phyloP scores from a whole-genome alignment of 1,139 yeast genomes.

The Yamadazyma atlantica region DNA sequence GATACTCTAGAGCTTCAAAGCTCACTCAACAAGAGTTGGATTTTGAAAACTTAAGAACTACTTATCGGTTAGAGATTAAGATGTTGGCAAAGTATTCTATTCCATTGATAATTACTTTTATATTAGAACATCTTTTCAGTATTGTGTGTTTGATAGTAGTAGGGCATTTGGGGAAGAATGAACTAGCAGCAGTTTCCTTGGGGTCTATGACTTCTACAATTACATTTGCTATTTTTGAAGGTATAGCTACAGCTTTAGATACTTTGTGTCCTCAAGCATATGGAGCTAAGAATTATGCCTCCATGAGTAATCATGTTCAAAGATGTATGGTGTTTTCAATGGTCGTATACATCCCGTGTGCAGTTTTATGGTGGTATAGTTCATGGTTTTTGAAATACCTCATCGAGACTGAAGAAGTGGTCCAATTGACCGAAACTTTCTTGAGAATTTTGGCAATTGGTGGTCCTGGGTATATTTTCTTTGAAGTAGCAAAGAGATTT shows the following conservation, averaged over 20 bases:
- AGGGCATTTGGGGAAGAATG: slow-evolving; percentile 69
- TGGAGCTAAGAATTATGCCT: slow-evolving; percentile 63
- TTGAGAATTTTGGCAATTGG: slow-evolving; percentile 68
- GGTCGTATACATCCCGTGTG: slow-evolving; percentile 59
- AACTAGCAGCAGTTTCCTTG: slow-evolving; percentile 78
- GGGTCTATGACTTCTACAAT: slow-evolving; percentile 89
- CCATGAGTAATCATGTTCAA: slow-evolving; percentile 65
- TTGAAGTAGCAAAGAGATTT: slow-evolving; percentile 80
- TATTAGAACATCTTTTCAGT: slow-evolving; percentile 70
- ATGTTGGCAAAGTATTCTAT: slow-evolving; percentile 55
- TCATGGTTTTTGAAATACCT: slow-evolving; percentile 49
- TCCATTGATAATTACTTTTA: slow-evolving; percentile 66
- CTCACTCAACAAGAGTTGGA: slow-evolving; percentile 17
- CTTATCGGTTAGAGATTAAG: slow-evolving; percentile 43
- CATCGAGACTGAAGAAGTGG: slow-evolving; percentile 62
- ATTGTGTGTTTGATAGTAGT: slow-evolving; percentile 71
- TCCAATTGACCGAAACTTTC: slow-evolving; percentile 61
- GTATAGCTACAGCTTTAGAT: slow-evolving; percentile 83
- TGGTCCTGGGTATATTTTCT: slow-evolving; percentile 81
- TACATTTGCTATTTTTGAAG: slow-evolving; percentile 81
- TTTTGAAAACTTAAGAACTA: slow-evolving; percentile 45
- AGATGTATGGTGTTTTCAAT: slow-evolving; percentile 61
- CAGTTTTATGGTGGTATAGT: slow-evolving; percentile 66
- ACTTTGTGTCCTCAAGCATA: slow-evolving; percentile 85
- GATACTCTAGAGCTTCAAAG: slow-evolving; percentile 8